These are phyloP conservation scores for Coniochaeta sp. DNA, from an alignment of 2,329 filamentous ascomycete species.

Conservation along the genomic window DNA sequence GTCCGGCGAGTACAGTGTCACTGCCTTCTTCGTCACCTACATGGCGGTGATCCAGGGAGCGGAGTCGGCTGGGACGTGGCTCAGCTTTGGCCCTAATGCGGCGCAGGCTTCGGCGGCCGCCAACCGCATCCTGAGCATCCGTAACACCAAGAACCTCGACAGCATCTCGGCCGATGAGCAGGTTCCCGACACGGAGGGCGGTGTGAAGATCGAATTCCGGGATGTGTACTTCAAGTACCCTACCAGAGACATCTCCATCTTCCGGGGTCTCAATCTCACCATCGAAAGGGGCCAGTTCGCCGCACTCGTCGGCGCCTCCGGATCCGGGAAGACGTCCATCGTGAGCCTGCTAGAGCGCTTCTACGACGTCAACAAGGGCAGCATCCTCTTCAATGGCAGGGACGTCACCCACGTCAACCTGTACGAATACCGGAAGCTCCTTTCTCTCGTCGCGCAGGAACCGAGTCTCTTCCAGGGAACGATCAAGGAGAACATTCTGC, in stretches of 20 bases:
- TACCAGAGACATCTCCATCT: constrained; percentile 47
- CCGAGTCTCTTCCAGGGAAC: constrained; percentile 64
- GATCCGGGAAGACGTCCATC: constrained; percentile 67
- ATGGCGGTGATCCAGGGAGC: constrained; percentile 62
- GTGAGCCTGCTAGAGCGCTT: constrained; percentile 61
- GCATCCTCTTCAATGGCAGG: constrained; percentile 55
- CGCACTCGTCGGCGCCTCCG: constrained; percentile 62
- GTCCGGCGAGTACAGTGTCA: constrained; percentile 34
- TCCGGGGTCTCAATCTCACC: constrained; percentile 53
- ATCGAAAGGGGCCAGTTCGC: constrained; percentile 64
- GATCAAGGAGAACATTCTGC: constrained; percentile 61
- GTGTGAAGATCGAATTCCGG: constrained; percentile 48
- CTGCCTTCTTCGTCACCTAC: constrained; percentile 50
- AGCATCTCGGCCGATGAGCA: constrained; percentile 18
- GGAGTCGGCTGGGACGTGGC: constrained; percentile 59
- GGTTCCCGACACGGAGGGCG: constrained; percentile 39
- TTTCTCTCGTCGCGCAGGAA: constrained; percentile 70
- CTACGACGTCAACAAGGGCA: constrained; percentile 59
- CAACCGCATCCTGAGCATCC: constrained; percentile 50
- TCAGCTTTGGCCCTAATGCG: constrained; percentile 59
- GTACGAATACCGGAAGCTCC: constrained; percentile 52
- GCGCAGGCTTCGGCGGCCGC: constrained; percentile 52
- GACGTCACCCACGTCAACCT: constrained; percentile 54
- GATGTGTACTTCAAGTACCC: constrained; percentile 56
- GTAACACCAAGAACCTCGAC: constrained; percentile 33